Evolutionary conservation across 1,139 yeast species (phyloP), one percentile per base, ranked within the genome.

Genomic region (Cylindricascospora bacillispora): DNA sequence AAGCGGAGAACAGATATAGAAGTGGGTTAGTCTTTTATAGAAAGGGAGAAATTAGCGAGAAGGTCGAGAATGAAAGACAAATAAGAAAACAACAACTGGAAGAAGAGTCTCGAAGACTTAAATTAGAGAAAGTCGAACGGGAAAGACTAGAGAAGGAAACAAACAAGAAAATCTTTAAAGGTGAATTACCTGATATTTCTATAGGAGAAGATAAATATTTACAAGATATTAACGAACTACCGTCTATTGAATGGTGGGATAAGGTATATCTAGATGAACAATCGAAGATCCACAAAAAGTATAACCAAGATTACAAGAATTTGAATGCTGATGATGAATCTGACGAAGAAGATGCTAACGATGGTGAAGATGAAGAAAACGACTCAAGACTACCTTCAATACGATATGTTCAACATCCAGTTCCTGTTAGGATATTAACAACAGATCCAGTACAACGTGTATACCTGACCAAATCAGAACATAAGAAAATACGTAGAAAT

Each of bases 351-450:
- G 41, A 34, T 1, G 45, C 40, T 12, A 39, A 37, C 5, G 51
- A 41, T 6, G 39, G 33, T 10, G 52, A 46, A 10, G 43, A 43
- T 4, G 46, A 44, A 5, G 46, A 40, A 13, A 44, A 38, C 4
- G 43, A 38, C 6, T 40, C 29, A 11, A 37, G 34, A 5, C 28
- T 30, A 9, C 54, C 56, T 1, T 49, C 54, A 15, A 39, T 54
- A 15, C 32, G 48, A 13, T 81, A 76, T 45, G 63, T 86, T 3
- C 92, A 81, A 41, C 95, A 85, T 52, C 95, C 95, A 0, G 72
- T 73, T 3, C 76, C 83, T 0, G 54, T 76, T 1, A 55, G 58
- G 6, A 66, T 83, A 0, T 68, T 76, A 1, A 68, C 73, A 69
- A 38, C 48, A 14, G 55, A 59, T 1, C 64, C 66, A 0, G 67